Evolutionary conservation across 2,329 filamentous ascomycete species (phyloP).

Genomic region (Akanthomyces uredinophilus): DNA sequence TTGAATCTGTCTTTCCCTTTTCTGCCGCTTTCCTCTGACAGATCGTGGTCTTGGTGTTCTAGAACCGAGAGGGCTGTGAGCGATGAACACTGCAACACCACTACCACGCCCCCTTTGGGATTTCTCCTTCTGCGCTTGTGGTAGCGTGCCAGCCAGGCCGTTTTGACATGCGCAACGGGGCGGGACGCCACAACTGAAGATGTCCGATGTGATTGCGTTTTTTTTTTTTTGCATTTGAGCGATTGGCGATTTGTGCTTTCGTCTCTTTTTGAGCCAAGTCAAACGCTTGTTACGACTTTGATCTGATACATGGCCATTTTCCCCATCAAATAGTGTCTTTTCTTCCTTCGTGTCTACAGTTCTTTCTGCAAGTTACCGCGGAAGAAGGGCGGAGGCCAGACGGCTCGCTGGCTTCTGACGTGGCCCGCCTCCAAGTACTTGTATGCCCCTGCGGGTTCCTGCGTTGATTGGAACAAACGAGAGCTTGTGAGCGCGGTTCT

Average conservation of each 20-base stretch:
- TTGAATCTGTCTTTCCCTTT: no score
- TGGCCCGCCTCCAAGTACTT: neutral
- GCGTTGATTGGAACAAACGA: neutral
- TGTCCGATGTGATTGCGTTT: conserved; percentile 9
- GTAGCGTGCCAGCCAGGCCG: neutral
- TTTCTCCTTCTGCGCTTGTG: neutral
- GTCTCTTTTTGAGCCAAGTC: neutral
- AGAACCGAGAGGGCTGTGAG: no score
- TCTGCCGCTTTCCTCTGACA: neutral
- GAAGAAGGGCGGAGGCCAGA: no score
- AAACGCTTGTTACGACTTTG: neutral
- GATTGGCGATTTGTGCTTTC: neutral
- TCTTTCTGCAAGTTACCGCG: no score
- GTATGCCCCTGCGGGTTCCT: neutral
- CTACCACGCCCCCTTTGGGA: neutral
- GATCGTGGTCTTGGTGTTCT: neutral
- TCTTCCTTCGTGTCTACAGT: no score
- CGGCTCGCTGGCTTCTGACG: neutral
- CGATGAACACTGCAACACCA: neutral
- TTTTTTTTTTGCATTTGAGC: conserved; percentile 4
- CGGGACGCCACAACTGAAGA: conserved; percentile 10
- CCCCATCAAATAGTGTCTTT: no score
- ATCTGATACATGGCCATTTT: no score
- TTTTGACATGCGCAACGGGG: conserved; percentile 4
- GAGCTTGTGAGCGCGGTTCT: no score